phyloP scores from a whole-genome alignment of 2,329 filamentous ascomycete genomes.

The Beauveria australis region DNA sequence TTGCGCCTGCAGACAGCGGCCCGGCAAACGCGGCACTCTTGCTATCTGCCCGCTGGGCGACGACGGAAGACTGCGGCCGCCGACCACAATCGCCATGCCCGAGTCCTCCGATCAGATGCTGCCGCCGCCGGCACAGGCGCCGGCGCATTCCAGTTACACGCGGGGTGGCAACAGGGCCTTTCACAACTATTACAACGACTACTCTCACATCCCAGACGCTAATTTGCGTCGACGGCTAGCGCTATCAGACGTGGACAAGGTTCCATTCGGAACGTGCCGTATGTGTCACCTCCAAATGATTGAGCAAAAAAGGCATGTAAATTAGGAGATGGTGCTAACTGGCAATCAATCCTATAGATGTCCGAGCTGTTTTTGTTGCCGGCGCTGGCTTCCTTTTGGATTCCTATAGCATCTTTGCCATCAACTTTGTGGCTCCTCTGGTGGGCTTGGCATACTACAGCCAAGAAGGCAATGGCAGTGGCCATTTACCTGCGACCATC shows the following conservation, averaged over 20 bases:
- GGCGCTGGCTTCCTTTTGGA: constrained; percentile 81
- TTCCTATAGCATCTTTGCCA: constrained; percentile 74
- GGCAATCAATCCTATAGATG: constrained; percentile 31
- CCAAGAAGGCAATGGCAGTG: constrained; percentile 37
- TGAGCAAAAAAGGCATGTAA: neutral
- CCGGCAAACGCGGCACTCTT: neutral
- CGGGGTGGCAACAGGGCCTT: constrained; percentile 60
- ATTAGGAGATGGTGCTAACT: neutral
- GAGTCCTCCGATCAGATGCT: constrained; percentile 29
- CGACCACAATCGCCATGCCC: neutral
- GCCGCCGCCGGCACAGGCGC: constrained; percentile 30
- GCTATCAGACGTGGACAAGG: constrained; percentile 72
- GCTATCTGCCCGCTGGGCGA: neutral
- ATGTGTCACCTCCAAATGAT: constrained; percentile 15
- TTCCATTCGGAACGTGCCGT: constrained; percentile 66
- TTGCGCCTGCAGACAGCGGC: neutral
- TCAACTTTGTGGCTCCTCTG: constrained; percentile 63
- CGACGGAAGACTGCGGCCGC: neutral
- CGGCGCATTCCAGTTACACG: constrained; percentile 30
- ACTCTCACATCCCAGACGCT: constrained; percentile 58
- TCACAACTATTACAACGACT: constrained; percentile 68
- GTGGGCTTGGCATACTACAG: constrained; percentile 72
- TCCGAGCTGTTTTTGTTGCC: constrained; percentile 66
- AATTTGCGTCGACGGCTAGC: constrained; percentile 68
- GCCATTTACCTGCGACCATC: constrained; percentile 52